phyloP scores from a whole-genome alignment of 2,329 filamentous ascomycete species.

The Akanthomyces dipterigenus region DNA sequence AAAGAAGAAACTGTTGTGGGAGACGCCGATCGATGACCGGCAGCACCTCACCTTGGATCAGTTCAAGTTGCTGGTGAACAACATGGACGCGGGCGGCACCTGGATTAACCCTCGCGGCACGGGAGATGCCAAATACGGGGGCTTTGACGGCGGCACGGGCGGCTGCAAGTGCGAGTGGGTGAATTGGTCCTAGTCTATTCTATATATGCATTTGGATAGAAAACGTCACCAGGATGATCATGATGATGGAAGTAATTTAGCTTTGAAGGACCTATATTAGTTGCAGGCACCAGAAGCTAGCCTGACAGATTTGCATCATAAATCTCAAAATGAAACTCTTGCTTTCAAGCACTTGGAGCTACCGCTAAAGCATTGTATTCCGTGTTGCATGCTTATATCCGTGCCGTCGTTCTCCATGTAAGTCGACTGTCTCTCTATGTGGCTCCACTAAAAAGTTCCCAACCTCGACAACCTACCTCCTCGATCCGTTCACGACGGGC shows the following conservation, averaged over 20 bases:
- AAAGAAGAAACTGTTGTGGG: slow-evolving; percentile 46
- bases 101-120: slow-evolving; percentile 45
- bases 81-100: slow-evolving; percentile 43
- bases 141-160: slow-evolving; percentile 56
- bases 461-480: neutral
- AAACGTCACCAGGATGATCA: neutral
- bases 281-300: neutral
- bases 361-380: too few relatives aligned
- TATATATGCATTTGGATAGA: neutral
- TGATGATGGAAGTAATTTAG: neutral
- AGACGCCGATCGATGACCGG: slow-evolving; percentile 42
- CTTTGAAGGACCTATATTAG: neutral
- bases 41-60: slow-evolving; percentile 38
- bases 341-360: neutral
- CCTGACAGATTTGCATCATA: neutral
- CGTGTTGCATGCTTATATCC: neutral
- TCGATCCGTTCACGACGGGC: neutral
- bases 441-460: slow-evolving; percentile 8
- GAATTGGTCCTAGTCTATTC: slow-evolving; percentile 36
- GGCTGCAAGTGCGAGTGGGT: slow-evolving; percentile 57
- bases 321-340: neutral
- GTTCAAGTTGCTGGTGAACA: slow-evolving; percentile 40
- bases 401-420: neutral
- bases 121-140: slow-evolving; percentile 44
- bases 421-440: neutral